phyloP scores from a whole-genome alignment of 2,329 filamentous ascomycete genomes.

The Hymenoscyphus albidus region DNA sequence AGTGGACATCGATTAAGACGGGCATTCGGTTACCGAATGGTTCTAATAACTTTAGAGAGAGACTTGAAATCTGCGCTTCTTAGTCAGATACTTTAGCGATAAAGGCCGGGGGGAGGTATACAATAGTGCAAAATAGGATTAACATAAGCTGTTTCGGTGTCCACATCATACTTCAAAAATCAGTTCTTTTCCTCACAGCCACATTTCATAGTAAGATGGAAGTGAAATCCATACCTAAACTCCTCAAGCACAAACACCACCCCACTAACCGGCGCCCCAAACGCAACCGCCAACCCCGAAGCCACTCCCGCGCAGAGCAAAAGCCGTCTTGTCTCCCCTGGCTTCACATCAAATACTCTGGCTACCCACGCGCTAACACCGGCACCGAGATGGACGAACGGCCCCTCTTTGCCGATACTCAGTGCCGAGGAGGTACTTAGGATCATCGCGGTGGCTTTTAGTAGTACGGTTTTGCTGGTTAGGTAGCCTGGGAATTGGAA shows the following conservation, averaged over 20 bases:
- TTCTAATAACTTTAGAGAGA: neutral
- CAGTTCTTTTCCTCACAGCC: neutral
- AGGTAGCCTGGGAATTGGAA: neutral
- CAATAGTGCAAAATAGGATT: neutral
- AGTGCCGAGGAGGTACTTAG: neutral
- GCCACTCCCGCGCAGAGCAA: neutral
- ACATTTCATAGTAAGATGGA: no score
- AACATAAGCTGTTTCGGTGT: neutral
- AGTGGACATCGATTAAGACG: neutral
- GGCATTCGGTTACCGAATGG: neutral
- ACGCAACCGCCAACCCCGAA: neutral
- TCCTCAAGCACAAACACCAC: neutral
- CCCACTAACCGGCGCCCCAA: neutral
- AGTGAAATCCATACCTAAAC: neutral
- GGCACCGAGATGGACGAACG: neutral
- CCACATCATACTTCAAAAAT: neutral
- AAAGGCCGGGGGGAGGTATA: neutral
- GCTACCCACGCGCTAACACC: neutral
- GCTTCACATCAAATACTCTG: neutral
- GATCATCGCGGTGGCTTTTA: neutral
- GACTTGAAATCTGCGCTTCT: neutral
- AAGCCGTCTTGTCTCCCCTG: neutral
- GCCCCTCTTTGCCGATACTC: neutral
- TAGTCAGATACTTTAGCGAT: neutral
- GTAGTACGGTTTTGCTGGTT: neutral